These are phyloP conservation scores for Hydrangea macrophylla DNA, from an alignment of 148 eudicot genomes.

Conservation along the genomic window DNA sequence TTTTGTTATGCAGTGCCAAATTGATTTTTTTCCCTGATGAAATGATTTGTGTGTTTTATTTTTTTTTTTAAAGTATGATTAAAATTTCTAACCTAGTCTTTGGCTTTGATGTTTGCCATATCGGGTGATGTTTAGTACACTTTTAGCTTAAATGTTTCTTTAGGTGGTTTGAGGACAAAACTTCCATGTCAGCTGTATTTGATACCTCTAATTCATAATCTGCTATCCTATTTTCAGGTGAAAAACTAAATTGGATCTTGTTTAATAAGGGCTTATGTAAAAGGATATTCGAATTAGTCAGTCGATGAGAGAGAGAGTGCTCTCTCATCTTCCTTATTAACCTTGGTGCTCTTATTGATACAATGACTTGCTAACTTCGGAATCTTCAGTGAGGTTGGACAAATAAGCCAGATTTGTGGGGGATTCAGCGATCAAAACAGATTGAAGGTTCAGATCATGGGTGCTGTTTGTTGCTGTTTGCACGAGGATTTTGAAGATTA, in stretches of 20 bases:
- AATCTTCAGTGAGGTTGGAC: slow-evolving; percentile 18
- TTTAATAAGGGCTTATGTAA: background rate
- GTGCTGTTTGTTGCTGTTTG: slow-evolving; percentile 86
- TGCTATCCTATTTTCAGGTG: slow-evolving; percentile 11
- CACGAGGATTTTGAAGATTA: slow-evolving; percentile 72
- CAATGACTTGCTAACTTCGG: background rate
- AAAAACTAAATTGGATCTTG: background rate
- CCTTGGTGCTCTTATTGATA: background rate
- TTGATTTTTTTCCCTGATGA: too few species aligned
- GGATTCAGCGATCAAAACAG: slow-evolving; percentile 16
- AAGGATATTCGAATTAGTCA: slow-evolving; percentile 7
- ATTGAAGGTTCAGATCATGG: slow-evolving; percentile 50
- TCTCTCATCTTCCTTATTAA: slow-evolving; percentile 30
- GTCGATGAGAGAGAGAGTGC: slow-evolving; percentile 37
- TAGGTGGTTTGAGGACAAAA: background rate
- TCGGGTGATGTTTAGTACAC: background rate
- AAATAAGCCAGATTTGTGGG: slow-evolving; percentile 2
- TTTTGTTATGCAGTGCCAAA: too few species aligned
- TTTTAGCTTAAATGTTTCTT: background rate
- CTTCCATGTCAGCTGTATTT: background rate
- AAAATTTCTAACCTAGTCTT: too few species aligned
- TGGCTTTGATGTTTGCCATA: background rate
- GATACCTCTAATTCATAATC: background rate
- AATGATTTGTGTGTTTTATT: too few species aligned
- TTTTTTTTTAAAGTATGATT: too few species aligned